Conservation (phyloP, 768 basidiomycete genomes). For the Auriscalpium vulgare region DNA sequence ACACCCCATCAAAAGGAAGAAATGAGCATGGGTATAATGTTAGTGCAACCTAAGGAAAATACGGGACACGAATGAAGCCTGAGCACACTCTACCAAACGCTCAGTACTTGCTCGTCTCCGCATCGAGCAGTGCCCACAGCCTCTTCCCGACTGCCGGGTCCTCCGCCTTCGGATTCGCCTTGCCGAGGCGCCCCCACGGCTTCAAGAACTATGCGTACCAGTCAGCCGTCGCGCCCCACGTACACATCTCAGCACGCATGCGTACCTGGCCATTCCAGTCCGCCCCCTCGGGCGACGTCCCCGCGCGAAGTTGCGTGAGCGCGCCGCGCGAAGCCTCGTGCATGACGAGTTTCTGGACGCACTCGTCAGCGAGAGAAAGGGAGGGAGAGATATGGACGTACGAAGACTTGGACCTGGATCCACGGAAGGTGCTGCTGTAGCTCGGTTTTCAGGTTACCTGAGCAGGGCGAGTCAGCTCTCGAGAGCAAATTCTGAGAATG, state of each 20-base stretch:
- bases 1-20: too few species aligned
- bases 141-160: constrained; percentile 19
- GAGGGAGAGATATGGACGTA: neutral
- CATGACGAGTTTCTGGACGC: neutral
- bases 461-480: neutral
- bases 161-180: constrained; percentile 8
- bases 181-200: constrained; percentile 21
- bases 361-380: neutral
- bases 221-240: neutral
- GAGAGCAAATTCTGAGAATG: neutral
- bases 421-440: neutral
- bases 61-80: too few species aligned
- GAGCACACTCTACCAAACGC: too few species aligned
- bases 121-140: constrained; percentile 26
- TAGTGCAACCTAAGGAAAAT: too few species aligned
- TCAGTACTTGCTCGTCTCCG: constrained; percentile 6
- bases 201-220: constrained; percentile 15
- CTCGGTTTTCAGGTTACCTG: neutral
- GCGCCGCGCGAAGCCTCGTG: constrained; percentile 24
- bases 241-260: neutral
- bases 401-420: neutral
- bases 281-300: constrained; percentile 30
- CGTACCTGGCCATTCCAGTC: constrained; percentile 34
- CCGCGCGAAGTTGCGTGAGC: constrained; percentile 37
- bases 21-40: too few species aligned